A percentile compares a stretch with the other conserved stretches of the same genome.
Evolutionary conservation across 2,329 filamentous ascomycete genomes (phyloP).

Genomic region (Chrysoporthe deuterocubensis): DNA sequence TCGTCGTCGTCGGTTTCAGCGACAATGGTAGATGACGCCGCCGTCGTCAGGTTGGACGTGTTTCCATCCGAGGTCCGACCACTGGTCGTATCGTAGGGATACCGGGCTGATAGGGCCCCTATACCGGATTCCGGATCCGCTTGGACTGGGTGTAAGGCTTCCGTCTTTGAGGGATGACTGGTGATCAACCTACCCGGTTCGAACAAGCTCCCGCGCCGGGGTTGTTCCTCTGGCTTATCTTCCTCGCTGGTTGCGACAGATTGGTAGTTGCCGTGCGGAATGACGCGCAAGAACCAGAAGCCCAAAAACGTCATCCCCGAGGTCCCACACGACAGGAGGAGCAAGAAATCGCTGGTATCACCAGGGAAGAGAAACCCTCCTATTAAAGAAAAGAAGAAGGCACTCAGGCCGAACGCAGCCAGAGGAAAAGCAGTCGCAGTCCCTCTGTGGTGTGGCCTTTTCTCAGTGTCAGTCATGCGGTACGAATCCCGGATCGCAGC

Average conservation of each 20-base stretch:
- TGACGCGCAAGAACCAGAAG: constrained; percentile 83
- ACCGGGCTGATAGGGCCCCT: constrained; percentile 8
- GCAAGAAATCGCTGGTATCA: constrained; percentile 79
- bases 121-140: constrained; percentile 28
- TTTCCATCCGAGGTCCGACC: constrained; percentile 25
- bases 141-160: constrained; percentile 34
- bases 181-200: constrained; percentile 46
- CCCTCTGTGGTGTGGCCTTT: constrained; percentile 76
- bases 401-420: constrained; percentile 90
- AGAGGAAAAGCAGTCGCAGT: constrained; percentile 94
- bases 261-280: constrained; percentile 64
- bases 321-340: constrained; percentile 80
- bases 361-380: constrained; percentile 80
- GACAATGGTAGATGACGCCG: constrained; percentile 30
- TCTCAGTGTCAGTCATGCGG: background rate
- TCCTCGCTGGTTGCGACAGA: constrained; percentile 51
- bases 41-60: constrained; percentile 30
- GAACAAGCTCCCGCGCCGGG: constrained; percentile 47
- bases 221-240: constrained; percentile 39
- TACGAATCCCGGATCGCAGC: background rate
- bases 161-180: constrained; percentile 41
- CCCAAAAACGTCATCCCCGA: constrained; percentile 74
- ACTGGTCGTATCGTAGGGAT: constrained; percentile 25
- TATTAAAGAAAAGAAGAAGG: constrained; percentile 90
- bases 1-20: constrained; percentile 62